Base-by-base conservation (phyloP, 2,329 filamentous ascomycete species). In the Diaporthe helianthi region DNA sequence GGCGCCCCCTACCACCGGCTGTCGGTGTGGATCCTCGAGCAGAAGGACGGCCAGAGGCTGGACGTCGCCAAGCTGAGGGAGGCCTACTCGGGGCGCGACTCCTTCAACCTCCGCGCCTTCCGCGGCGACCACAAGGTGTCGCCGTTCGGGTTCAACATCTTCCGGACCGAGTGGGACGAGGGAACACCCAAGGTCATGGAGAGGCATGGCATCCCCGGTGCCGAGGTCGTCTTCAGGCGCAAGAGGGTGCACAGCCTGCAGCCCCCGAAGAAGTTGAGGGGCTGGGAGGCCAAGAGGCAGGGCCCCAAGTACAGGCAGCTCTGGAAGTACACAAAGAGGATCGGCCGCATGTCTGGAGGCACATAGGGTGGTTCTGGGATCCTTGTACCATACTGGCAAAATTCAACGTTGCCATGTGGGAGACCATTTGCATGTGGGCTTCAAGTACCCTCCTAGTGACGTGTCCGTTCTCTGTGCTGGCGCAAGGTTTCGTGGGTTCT, bases 1-100 rank as follows among this genome's bases (percentile, higher is more conserved):
- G 96, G 96, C 69, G 88, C 91, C 2, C 93, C 93, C 1, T 98
- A 98, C 82, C 96, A 98, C 81, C 92, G 96, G 65, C 85, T 98
- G 67, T 90, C 91, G 58, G 83, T 98, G 71, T 92, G 96, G 78
- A 83, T 99, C 26, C 84, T 98, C 61, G 89, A 97, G 82, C 96
- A 99, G 80, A 83, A 86, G 64, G 83, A 89, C 66, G 88, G 86
- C 66, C 76, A 85, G 72, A 81, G 80, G 4, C 77, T 94, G 72
- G 88, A 93, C 75, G 80, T 86, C 31, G 82, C 82, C 47, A 81
- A 83, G 69, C 81, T 93, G 52, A 85, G 85, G 75, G 81, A 86
- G 73, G 79, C 84, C 26, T 85, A 87, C 77, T 74, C 78, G 26
- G 72, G 73, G 52, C 87, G 92, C 65, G 87, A 94, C 60, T 86